Base-by-base conservation (phyloP, 2,329 filamentous ascomycete genomes). In the Zelopaecilomyces penicillatus region DNA sequence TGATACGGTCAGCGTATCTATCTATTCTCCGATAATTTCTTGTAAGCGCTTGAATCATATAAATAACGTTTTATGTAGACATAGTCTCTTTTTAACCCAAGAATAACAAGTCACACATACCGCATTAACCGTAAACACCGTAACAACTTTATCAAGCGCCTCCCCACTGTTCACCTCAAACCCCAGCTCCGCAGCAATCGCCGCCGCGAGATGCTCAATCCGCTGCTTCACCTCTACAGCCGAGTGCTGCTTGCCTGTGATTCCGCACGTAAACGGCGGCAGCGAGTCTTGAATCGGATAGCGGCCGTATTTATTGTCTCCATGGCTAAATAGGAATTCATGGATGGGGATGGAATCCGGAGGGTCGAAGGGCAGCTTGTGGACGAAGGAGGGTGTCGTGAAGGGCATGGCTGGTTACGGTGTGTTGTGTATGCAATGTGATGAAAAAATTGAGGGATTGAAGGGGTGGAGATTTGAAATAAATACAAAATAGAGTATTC, bases 71-170 rank as follows among this genome's bases (percentile, higher is more conserved):
- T 29, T 28, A 39, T 19, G 10, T 12, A 9, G 19, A 19, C 19
- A 19, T 3, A 19, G 19, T 19, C 19, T 19, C 19, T 19, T 19
- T 19, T 19, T 19, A 2, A 19, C 19, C 19, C 19, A 19, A 19
- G 2, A 8, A 26, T 11, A 37, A 32, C 6, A 40, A 5, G 9
- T 27, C 11, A 4, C 8, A 6, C 58, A 48, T 51, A 69, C 62
- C 32, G 84, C 83, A 56, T 91, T 93, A 49, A 87, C 61, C 26
- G 80, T 81, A 64, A 85, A 90, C 33, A 88, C 69, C 4, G 73
- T 81, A 37, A 85, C 65, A 19, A 87, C 81, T 64, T 89, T 90
- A 53, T 90, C 84, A 79, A 82, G 89, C 56, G 87, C 83, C 0
- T 77, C 76, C 5, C 82, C 85, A 42, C 77, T 60, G 52, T 87